These are phyloP conservation scores for Linanthus parryae DNA, from an alignment of 148 eudicot species.

Conservation along the genomic window DNA sequence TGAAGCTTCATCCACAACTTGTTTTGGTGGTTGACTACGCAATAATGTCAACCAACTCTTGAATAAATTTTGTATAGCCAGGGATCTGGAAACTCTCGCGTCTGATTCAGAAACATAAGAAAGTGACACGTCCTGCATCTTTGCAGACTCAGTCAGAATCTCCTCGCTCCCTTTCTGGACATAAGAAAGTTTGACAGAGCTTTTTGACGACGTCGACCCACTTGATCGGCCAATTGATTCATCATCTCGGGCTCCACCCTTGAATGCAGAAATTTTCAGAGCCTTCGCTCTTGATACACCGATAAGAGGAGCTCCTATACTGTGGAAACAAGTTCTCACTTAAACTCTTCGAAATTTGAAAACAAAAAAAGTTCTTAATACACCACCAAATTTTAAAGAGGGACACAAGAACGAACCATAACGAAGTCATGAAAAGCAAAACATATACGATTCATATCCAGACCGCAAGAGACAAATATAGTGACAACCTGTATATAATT, in stretches of 20 bases:
- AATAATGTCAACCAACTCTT: constrained; percentile 64
- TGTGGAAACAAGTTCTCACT: constrained; percentile 27
- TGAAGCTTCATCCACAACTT: constrained; percentile 26
- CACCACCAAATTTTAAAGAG: not conserved
- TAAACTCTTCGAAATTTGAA: not conserved
- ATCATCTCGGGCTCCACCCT: constrained; percentile 46
- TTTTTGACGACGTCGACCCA: constrained; percentile 42
- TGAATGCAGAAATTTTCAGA: constrained; percentile 59
- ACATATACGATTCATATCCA: not conserved
- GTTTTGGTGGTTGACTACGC: constrained; percentile 36
- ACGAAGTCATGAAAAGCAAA: not conserved
- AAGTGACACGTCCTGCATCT: constrained; percentile 35
- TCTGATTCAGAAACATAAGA: constrained; percentile 36
- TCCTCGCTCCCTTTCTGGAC: constrained; percentile 45
- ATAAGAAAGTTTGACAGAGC: constrained; percentile 41
- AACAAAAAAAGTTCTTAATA: not conserved
- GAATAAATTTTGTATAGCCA: constrained; percentile 54
- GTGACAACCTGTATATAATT: too few species aligned
- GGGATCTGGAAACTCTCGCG: constrained; percentile 30
- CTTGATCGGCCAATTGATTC: constrained; percentile 38
- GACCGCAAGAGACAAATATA: not conserved
- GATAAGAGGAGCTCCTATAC: constrained; percentile 36
- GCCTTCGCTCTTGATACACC: constrained; percentile 35
- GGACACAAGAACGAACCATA: not conserved
- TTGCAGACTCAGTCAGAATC: constrained; percentile 26